phyloP scores from a whole-genome alignment of 352 stramenopile species.

The Phytopythium chamaehyphon region DNA sequence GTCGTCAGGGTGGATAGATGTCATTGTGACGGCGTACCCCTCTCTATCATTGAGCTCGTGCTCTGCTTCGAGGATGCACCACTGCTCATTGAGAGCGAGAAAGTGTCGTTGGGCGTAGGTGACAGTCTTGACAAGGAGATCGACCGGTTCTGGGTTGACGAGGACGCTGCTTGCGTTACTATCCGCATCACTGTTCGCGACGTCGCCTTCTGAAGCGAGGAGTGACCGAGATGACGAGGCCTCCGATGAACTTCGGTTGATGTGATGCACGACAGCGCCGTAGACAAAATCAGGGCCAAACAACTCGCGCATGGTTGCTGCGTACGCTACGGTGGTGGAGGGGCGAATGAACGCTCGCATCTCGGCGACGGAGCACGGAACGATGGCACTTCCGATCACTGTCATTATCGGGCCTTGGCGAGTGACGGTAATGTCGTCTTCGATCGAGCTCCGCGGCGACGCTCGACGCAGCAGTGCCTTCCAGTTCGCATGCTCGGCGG shows the following conservation, averaged over 20 bases:
- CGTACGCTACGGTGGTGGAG: conserved; percentile 19
- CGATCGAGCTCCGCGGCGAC: neutral
- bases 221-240: no score
- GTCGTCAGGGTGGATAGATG: conserved; percentile 34
- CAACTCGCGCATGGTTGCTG: conserved; percentile 33
- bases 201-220: no score
- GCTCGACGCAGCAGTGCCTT: neutral
- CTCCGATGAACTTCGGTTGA: no score
- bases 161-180: no score
- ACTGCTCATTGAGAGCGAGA: conserved; percentile 43
- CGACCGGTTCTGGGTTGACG: no score
- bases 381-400: conserved; percentile 4
- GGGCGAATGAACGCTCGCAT: conserved; percentile 27
- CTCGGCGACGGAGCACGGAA: conserved; percentile 37
- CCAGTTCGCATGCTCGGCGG: neutral
- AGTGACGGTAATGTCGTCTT: neutral
- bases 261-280: conserved; percentile 33
- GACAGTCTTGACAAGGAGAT: conserved; percentile 24
- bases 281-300: conserved; percentile 47
- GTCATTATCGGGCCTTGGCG: neutral
- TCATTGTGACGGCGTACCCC: conserved; percentile 31
- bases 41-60: conserved; percentile 13
- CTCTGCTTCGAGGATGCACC: conserved; percentile 31
- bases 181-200: no score
- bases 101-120: conserved; percentile 40